These are phyloP conservation scores for Penicillium canariense DNA, from an alignment of 495 filamentous ascomycete genomes.

Conservation along the genomic window DNA sequence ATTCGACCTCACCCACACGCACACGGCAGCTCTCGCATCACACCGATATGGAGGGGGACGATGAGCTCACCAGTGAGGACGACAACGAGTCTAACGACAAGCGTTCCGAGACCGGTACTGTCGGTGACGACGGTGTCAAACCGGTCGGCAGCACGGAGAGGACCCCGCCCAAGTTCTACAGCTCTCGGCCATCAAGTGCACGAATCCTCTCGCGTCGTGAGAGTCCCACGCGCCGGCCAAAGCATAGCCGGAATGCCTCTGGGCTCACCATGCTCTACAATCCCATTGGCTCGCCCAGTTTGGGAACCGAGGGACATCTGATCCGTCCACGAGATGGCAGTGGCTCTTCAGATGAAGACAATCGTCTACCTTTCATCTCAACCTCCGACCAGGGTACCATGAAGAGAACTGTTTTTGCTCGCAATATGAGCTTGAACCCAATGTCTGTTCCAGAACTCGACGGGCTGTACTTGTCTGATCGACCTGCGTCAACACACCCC, in stretches of 20 bases:
- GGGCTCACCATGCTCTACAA: conserved; percentile 74
- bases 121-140: conserved; percentile 12
- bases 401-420: conserved; percentile 23
- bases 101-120: conserved; percentile 35
- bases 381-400: conserved; percentile 30
- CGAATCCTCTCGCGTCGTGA: conserved; percentile 36
- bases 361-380: conserved; percentile 14
- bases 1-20: conserved; percentile 22
- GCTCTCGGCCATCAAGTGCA: conserved; percentile 46
- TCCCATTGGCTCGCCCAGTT: conserved; percentile 43
- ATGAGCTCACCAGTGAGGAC: conserved; percentile 81
- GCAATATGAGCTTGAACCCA: conserved; percentile 48
- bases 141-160: conserved; percentile 24
- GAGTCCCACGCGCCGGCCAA: conserved; percentile 38
- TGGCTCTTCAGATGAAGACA: conserved; percentile 26
- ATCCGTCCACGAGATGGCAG: conserved; percentile 22
- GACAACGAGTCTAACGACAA: conserved; percentile 52
- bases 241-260: conserved; percentile 59
- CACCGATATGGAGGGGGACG: conserved; percentile 82
- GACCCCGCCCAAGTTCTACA: conserved; percentile 42
- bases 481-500: conserved; percentile 31
- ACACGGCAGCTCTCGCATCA: conserved; percentile 48
- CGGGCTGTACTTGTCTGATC: conserved; percentile 40
- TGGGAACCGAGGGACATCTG: conserved; percentile 42
- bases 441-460: conserved; percentile 54